Evolutionary conservation across 2,329 filamentous ascomycete species (phyloP), one percentile per base, ranked within the genome.

Genomic region (Aspergillus unguis): DNA sequence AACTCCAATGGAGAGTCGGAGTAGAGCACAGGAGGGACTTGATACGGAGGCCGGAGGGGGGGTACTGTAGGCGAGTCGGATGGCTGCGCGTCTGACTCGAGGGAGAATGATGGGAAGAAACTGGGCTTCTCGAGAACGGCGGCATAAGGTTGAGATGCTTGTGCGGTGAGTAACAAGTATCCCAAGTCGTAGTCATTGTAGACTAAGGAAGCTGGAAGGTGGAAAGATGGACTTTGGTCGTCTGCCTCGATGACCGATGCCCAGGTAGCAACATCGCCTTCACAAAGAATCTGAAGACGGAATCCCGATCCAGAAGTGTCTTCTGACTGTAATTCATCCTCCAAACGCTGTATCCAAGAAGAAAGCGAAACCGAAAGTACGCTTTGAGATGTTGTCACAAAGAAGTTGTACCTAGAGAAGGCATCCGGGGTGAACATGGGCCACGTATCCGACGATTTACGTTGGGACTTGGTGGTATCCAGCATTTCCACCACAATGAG

Each of bases 391-490:
- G 79, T 78, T 1, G 83, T 84, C 29, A 84, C 75, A 59, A 83
- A 84, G 55, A 85, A 77, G 11, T 76, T 77, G 61, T 85, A 84
- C 31, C 78, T 76, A 42, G 80, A 81, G 33, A 74, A 71, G 2
- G 78, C 67, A 58, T 85, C 82, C 17, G 71, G 64, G 0, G 81
- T 84, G 60, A 86, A 83, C 3, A 76, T 77, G 10, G 83, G 80
- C 69, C 76, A 82, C 35, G 67, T 68, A 35, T 62, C 54, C 40
- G 49, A 17, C 45, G 64, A 48, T 43, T 56, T 54, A 36, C 65
- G 52, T 25, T 59, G 61, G 46, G 63, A 58, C 44, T 56, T 66
- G 23, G 74, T 57, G 0, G 74, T 75, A 55, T 77, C 70, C 25
- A 78, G 54, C 0, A 73, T 74, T 55, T 78, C 75, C 8, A 78